Conservation (phyloP, 2,329 filamentous ascomycete genomes). For the Aureobasidium melanogenum region DNA sequence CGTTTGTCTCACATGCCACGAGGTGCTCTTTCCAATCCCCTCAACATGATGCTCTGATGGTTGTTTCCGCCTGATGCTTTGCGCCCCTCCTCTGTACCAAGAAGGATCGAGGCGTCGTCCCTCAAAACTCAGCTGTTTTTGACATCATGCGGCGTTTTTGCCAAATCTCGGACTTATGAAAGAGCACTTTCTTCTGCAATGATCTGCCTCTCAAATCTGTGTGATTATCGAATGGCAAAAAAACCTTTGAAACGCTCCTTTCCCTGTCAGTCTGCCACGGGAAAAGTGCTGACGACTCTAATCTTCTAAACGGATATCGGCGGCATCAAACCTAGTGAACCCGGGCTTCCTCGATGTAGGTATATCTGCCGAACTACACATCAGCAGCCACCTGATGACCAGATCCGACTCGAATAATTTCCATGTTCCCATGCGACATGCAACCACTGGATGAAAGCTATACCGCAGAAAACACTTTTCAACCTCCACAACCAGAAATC, state of each 20-base stretch:
- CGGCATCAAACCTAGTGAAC: not conserved
- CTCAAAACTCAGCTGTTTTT: not conserved
- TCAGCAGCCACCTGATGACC: not conserved
- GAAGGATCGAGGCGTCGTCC: not conserved
- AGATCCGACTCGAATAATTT: not conserved
- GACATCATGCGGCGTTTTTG: not conserved
- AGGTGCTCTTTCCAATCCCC: not conserved
- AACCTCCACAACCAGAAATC: too few species aligned
- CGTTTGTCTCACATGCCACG: slow-evolving; percentile 11
- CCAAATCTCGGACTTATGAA: not conserved
- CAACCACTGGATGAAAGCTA: too few species aligned
- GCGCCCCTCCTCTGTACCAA: not conserved
- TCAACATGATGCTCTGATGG: not conserved
- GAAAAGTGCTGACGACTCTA: not conserved
- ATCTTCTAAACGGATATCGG: not conserved
- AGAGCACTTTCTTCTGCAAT: not conserved
- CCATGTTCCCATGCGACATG: too few species aligned
- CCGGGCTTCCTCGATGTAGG: not conserved
- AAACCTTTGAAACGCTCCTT: not conserved
- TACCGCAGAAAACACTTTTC: too few species aligned
- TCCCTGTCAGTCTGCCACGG: too few species aligned
- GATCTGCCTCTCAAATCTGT: not conserved
- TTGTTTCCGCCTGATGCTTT: not conserved
- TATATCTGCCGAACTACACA: not conserved
- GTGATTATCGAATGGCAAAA: not conserved